Evolutionary conservation across 1,284 basidiomycete genomes (phyloP), one percentile per base, ranked within the genome.

Genomic region (Melampsora larici-populina): DNA sequence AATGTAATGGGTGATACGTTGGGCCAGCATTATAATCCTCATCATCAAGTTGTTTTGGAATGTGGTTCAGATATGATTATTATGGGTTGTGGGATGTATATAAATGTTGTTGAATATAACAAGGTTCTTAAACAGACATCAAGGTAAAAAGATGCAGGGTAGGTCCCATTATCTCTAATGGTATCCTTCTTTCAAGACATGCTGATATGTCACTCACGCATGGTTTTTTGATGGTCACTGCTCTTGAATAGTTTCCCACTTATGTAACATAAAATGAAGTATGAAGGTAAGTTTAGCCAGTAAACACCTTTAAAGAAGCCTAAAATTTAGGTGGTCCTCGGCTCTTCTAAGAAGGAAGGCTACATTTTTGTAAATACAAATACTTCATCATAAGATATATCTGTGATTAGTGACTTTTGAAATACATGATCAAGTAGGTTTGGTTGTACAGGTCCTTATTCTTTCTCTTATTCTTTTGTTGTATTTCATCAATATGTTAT

Each of bases 1-100:
- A 92, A 93, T 79, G 84, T 86, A 8, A 90, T 88, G 80, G 93
- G 92, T 1, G 97, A 99, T 84, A 86, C 86, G 2, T 90, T 96
- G 89, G 97, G 96, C 18, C 97, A 99, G 85, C 94, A 97, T 84
- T 99, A 99, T 85, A 87, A 94, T 75, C 95, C 94, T 3, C 97
- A 97, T 0, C 86, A 88, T 48, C 87, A 96, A 84, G 96, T 97
- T 29, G 86, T 99, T 18, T 84, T 88, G 48, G 89, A 92, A 68
- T 89, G 88, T 63, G 95, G 94, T 21, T 94, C 92, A 84, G 97
- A 99, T 86, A 88, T 99, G 36, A 99, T 99, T 83, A 99, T 99
- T 80, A 97, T 99, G 51, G 97, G 97, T 21, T 87, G 97, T 78
- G 97, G 96, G 0, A 91, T 99, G 70, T 97, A 97, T 84, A 93